Evolutionary conservation across 2,329 filamentous ascomycete species (phyloP), one percentile per base, ranked within the genome.

Genomic region (Penicillium italicum): DNA sequence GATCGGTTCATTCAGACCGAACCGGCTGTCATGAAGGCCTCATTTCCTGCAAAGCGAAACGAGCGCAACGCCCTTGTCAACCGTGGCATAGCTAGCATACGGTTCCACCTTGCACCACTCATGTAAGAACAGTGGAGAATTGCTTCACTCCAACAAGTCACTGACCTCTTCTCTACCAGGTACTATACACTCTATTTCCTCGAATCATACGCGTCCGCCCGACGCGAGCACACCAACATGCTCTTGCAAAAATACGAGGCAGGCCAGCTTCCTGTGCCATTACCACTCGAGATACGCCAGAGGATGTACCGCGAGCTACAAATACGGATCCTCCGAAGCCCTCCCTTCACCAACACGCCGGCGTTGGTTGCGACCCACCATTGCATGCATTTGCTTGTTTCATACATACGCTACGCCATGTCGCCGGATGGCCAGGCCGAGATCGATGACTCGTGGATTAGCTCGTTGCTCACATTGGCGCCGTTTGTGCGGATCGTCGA

Each of bases 141-240:
- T 34, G 24, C n/a, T 22, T 28, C 4, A 14, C 10, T 11, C 11
- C 9, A 12, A 2, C n/a, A 28, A 36, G 12, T 30, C 12, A 41
- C 57, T 60, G 28, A 57, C 30, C 20, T 30, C n/a, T 46, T 33
- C 7, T 18, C 16, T 18, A 38, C 12, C 31, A 77, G 75, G 69
- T 76, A 73, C 57, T 76, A 76, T 56, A 67, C 66, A 2, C 61
- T 74, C 41, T 76, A 73, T 59, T 77, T 75, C 49, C 66, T 77
- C 12, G 71, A 77, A 58, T 57, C 72, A n/a, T 77, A 76, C 52
- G 60, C 67, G 20, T 66, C 66, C 20, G 72, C 71, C n/a, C 63
- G 73, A 30, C 66, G 68, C 33, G 71, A 76, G 49, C 69, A 72
- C 26, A 71, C 68, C 12, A 72, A 76, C 53, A 56, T 61, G 28